A percentile compares a stretch with the other conserved stretches of the same genome.
phyloP scores from a whole-genome alignment of 805 yeast genomes.

The Starmera dryadoides region DNA sequence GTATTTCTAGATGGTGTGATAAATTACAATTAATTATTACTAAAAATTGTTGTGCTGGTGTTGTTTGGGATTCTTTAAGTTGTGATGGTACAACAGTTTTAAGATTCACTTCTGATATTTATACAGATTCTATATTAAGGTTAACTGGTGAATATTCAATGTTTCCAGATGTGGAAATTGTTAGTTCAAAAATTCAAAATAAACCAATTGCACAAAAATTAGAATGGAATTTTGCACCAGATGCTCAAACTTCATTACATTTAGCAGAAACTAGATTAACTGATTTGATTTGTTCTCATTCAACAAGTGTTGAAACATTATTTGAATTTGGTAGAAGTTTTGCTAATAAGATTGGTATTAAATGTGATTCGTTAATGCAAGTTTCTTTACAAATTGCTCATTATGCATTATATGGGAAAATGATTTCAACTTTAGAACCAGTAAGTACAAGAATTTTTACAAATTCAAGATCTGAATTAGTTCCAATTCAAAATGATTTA shows the following conservation, averaged over 20 bases:
- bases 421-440: conserved; percentile 85
- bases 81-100: conserved; percentile 91
- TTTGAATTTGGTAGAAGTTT: conserved; percentile 73
- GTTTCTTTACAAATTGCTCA: conserved; percentile 87
- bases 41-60: conserved; percentile 80
- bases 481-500: conserved; percentile 54
- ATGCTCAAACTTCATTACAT: conserved; percentile 41
- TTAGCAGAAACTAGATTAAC: conserved; percentile 86
- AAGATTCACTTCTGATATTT: conserved; percentile 81
- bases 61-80: conserved; percentile 85
- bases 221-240: conserved; percentile 29
- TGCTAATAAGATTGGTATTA: conserved; percentile 71
- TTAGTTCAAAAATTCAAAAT: conserved; percentile 3
- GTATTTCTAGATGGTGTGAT: conserved; percentile 93
- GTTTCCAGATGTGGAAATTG: conserved; percentile 27
- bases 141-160: conserved; percentile 56
- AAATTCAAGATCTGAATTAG: conserved; percentile 63
- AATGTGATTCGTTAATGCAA: conserved; percentile 88
- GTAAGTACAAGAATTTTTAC: conserved; percentile 68
- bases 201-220: conserved; percentile 21
- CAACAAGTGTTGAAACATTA: conserved; percentile 66
- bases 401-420: conserved; percentile 84
- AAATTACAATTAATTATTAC: conserved; percentile 81
- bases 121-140: conserved; percentile 81
- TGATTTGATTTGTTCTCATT: conserved; percentile 73